phyloP scores from a whole-genome alignment of 2,329 filamentous ascomycete species.

The Ciborinia camelliae region DNA sequence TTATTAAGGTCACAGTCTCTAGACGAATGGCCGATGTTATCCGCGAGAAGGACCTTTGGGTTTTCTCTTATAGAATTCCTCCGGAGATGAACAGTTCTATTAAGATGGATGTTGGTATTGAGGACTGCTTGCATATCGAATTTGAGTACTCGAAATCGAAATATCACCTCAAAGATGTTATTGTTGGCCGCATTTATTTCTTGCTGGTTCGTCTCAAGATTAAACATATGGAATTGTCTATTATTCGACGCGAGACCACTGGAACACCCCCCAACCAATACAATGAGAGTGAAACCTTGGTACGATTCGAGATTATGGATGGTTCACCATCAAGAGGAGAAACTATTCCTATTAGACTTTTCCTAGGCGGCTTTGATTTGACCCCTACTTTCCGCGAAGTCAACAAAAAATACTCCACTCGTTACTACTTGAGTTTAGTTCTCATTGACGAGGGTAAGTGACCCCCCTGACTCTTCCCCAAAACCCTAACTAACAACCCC shows the following conservation, averaged over 20 bases:
- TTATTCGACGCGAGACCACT: conserved; percentile 94
- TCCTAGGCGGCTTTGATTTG: conserved; percentile 94
- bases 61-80: conserved; percentile 96
- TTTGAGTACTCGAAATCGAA: conserved; percentile 99
- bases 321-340: conserved; percentile 91
- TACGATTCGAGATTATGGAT: conserved; percentile 99
- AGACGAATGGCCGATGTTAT: conserved; percentile 97
- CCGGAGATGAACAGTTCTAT: conserved; percentile 98
- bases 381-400: conserved; percentile 98
- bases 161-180: conserved; percentile 98
- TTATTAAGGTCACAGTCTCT: conserved; percentile 93
- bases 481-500: background rate
- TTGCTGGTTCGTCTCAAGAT: conserved; percentile 96
- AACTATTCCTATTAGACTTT: conserved; percentile 94
- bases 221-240: conserved; percentile 99
- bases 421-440: conserved; percentile 95
- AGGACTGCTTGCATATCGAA: conserved; percentile 98
- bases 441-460: conserved; percentile 82
- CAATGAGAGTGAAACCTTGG: conserved; percentile 97
- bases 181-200: conserved; percentile 98
- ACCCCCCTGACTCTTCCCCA: conserved; percentile 10
- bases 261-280: conserved; percentile 97
- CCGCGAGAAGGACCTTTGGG: conserved; percentile 99
- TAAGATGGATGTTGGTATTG: conserved; percentile 99
- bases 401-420: conserved; percentile 99